Conservation (phyloP, 192 early-diverging fungal species). For the Mortierella alpina region DNA sequence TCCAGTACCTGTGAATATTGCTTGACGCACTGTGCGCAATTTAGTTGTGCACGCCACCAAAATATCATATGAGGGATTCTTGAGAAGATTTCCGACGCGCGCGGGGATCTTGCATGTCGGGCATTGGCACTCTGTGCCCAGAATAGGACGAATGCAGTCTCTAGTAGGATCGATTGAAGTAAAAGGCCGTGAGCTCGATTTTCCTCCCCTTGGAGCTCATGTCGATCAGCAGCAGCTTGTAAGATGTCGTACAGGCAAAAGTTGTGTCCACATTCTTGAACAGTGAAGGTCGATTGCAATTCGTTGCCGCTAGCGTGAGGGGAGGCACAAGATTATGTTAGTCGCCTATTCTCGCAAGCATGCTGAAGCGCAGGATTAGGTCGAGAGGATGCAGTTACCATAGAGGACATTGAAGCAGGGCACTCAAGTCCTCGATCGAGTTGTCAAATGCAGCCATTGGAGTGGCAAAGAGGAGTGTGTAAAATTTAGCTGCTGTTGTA, state of each 20-base stretch:
- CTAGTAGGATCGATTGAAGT: background rate
- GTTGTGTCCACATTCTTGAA: slow-evolving; percentile 54
- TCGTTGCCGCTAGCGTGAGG: slow-evolving; percentile 9
- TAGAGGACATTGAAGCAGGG: slow-evolving; percentile 38
- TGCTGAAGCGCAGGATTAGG: no score
- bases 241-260: slow-evolving; percentile 51
- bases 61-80: slow-evolving; percentile 42
- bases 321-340: background rate
- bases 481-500: background rate
- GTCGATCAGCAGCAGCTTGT: background rate
- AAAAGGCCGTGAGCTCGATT: background rate
- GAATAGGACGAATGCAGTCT: slow-evolving; percentile 30
- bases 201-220: background rate
- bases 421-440: slow-evolving; percentile 24
- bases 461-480: background rate
- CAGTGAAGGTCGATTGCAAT: slow-evolving; percentile 30
- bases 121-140: slow-evolving; percentile 33
- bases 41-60: slow-evolving; percentile 47
- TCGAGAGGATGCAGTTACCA: slow-evolving; percentile 18
- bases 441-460: slow-evolving; percentile 44
- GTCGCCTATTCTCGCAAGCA: background rate
- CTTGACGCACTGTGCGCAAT: slow-evolving; percentile 3
- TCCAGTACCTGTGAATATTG: background rate
- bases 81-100: slow-evolving; percentile 41
- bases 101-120: slow-evolving; percentile 50